Conservation (phyloP, 2,329 filamentous ascomycete species). For the Mycosphaerella sp. region DNA sequence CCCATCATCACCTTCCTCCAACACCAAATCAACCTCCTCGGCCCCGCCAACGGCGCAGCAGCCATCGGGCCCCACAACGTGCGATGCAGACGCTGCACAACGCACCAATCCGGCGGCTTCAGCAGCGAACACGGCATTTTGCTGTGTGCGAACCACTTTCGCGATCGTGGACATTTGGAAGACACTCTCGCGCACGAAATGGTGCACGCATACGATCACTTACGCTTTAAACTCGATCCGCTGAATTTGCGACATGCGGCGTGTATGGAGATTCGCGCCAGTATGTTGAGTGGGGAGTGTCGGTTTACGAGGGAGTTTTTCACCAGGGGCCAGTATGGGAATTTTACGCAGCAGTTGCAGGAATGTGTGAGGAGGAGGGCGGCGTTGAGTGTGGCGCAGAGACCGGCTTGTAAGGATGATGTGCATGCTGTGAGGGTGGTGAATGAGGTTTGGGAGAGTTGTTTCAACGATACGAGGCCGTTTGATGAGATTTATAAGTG, state of each 20-base stretch:
- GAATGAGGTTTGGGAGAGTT: conserved; percentile 98
- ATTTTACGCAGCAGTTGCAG: conserved; percentile 86
- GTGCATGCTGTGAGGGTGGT: conserved; percentile 81
- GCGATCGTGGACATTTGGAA: conserved; percentile 73
- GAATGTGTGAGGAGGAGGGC: conserved; percentile 81
- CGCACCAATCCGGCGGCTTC: conserved; percentile 73
- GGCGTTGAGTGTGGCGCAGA: conserved; percentile 67
- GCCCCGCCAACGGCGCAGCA: conserved; percentile 47
- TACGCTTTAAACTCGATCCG: conserved; percentile 87
- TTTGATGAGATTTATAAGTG: conserved; percentile 95
- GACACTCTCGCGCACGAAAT: conserved; percentile 96
- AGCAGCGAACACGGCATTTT: conserved; percentile 79
- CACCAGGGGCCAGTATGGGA: conserved; percentile 70
- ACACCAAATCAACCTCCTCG: conserved; percentile 71
- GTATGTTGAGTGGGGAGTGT: conserved; percentile 89
- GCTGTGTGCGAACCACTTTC: conserved; percentile 86
- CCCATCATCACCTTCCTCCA: conserved; percentile 82
- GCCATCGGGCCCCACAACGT: conserved; percentile 69
- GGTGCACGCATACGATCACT: conserved; percentile 92
- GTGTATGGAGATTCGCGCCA: conserved; percentile 93
- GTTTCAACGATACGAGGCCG: conserved; percentile 85
- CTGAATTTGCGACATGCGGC: conserved; percentile 79
- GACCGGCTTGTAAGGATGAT: conserved; percentile 77
- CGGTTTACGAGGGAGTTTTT: conserved; percentile 83
- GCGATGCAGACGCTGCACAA: conserved; percentile 71